Percentiles rank a stretch among this genome's conserved stretches.
Evolutionary conservation across 805 yeast genomes (phyloP).

Genomic region (Metschnikowia koreensis): DNA sequence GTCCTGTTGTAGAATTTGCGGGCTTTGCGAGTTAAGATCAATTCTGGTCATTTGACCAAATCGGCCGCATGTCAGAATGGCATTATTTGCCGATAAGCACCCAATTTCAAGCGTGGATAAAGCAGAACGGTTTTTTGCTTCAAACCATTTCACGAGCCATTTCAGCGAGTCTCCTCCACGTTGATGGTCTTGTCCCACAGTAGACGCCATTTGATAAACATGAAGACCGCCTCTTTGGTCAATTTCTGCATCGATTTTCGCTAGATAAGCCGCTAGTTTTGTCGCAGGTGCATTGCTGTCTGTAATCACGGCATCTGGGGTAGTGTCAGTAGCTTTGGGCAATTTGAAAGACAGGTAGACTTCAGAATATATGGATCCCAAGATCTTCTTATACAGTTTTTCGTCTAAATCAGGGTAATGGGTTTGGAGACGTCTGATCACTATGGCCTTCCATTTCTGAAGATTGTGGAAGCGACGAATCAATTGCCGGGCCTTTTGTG

Average conservation of each 20-base stretch:
- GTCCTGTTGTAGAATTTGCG: conserved; percentile 71
- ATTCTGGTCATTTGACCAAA: conserved; percentile 59
- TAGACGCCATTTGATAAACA: conserved; percentile 81
- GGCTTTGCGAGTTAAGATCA: conserved; percentile 79
- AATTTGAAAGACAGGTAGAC: conserved; percentile 7
- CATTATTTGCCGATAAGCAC: conserved; percentile 64
- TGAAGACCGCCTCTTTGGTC: conserved; percentile 70
- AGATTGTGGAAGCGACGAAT: conserved; percentile 77
- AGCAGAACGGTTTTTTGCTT: conserved; percentile 6
- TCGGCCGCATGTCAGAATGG: conserved; percentile 56
- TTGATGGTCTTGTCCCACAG: conserved; percentile 70
- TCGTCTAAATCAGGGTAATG: conserved; percentile 20
- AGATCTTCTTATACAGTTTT: conserved; percentile 19
- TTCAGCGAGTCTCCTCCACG: conserved; percentile 95
- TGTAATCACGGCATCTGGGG: conserved; percentile 14
- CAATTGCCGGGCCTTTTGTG: conserved; percentile 66
- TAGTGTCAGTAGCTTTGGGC: conserved; percentile 11
- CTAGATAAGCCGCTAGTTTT: conserved; percentile 35
- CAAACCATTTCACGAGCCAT: conserved; percentile 64
- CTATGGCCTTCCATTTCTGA: conserved; percentile 50
- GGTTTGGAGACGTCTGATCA: conserved; percentile 33
- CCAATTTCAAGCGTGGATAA: conserved; percentile 81
- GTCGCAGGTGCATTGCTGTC: conserved; percentile 16
- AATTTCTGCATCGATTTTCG: conserved; percentile 61
- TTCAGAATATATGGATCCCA: conserved; percentile 9